Evolutionary conservation across 2,329 filamentous ascomycete species (phyloP).

Genomic region (Allantophomopsis lycopodina): DNA sequence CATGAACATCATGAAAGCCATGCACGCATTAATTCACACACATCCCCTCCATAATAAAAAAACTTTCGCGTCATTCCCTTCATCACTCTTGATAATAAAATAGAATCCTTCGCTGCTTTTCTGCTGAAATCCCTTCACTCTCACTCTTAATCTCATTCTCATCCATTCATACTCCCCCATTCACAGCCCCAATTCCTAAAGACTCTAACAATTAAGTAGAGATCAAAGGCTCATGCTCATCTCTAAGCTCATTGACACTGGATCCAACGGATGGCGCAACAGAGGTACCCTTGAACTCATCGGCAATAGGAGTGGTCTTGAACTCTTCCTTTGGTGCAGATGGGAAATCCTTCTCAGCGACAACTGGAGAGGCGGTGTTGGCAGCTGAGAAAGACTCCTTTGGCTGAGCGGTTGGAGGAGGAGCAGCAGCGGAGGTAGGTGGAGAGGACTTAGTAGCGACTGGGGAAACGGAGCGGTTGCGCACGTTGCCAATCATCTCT

Average conservation of each 20-base stretch:
- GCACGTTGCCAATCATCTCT: conserved; percentile 38
- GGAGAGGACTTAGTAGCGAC: conserved; percentile 6
- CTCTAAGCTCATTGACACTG: conserved; percentile 1
- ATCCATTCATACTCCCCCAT: neutral
- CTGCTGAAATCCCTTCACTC: neutral
- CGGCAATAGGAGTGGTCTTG: conserved; percentile 4
- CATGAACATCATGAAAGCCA: too few relatives aligned
- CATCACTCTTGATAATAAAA: too few relatives aligned
- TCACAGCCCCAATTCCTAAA: neutral
- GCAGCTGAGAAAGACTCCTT: conserved; percentile 7
- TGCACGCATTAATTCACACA: too few relatives aligned
- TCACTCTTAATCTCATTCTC: neutral
- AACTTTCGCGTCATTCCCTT: too few relatives aligned
- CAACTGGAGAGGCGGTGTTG: conserved; percentile 5
- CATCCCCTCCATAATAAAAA: too few relatives aligned
- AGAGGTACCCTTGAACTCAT: neutral
- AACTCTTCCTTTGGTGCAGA: conserved; percentile 17
- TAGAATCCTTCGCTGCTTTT: neutral
- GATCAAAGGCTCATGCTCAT: conserved; percentile 14
- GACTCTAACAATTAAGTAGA: conserved; percentile 9
- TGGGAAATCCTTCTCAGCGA: conserved; percentile 16
- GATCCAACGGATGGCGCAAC: conserved; percentile 5
- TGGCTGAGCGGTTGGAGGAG: too few relatives aligned
- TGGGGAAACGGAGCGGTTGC: conserved; percentile 13
- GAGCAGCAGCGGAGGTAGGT: conserved; percentile 4